phyloP scores from a whole-genome alignment of 2,329 filamentous ascomycete species.

The Teratosphaeria zuluensis region DNA sequence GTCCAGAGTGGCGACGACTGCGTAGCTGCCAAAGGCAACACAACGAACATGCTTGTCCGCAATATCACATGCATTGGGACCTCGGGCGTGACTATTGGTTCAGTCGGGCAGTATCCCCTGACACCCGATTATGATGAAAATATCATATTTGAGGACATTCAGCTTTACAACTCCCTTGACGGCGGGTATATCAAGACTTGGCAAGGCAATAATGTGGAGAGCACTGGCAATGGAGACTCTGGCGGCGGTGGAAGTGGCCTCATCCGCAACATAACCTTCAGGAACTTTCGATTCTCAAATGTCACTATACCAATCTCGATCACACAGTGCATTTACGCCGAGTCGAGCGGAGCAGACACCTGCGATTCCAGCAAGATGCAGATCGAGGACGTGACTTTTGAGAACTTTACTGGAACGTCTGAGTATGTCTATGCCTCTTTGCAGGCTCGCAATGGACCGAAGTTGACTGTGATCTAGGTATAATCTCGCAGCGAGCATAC shows the following conservation, averaged over 20 bases:
- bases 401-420: constrained; percentile 20
- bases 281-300: constrained; percentile 1
- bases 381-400: constrained; percentile 23
- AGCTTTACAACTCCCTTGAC: constrained; percentile 7
- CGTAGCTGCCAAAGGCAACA: constrained; percentile 48
- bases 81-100: constrained; percentile 28
- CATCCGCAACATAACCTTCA: constrained; percentile 10
- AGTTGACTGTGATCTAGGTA: not conserved
- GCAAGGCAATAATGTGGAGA: constrained; percentile 37
- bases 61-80: constrained; percentile 37
- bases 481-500: constrained; percentile 2
- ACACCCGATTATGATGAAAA: constrained; percentile 47
- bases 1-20: constrained; percentile 46
- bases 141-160: constrained; percentile 27
- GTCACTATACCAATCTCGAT: constrained; percentile 9
- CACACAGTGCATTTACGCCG: constrained; percentile 10
- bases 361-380: constrained; percentile 29
- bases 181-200: constrained; percentile 44
- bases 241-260: constrained; percentile 47
- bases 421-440: not conserved
- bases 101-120: constrained; percentile 35
- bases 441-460: not conserved
- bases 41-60: constrained; percentile 37
- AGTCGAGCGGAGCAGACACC: constrained; percentile 5
- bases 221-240: constrained; percentile 42